A percentile compares a stretch with the other conserved stretches of the same genome.
Evolutionary conservation across 2,329 filamentous ascomycete species (phyloP).

Genomic region (Paecilomyces sp.): DNA sequence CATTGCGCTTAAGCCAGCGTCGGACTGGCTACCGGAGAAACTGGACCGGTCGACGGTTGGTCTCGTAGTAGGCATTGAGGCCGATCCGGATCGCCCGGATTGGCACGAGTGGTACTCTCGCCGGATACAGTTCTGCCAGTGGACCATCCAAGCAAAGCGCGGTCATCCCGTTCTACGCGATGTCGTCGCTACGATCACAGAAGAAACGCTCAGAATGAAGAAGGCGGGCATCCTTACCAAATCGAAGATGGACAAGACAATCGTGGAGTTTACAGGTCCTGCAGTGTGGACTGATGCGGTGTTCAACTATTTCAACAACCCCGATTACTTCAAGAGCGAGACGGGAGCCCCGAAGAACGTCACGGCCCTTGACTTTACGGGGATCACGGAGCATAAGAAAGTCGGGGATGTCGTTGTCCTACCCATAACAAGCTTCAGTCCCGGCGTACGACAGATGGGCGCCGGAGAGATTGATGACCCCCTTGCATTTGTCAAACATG

Average conservation of each 20-base stretch:
- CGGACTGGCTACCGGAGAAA: slow-evolving; percentile 76
- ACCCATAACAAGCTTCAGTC: slow-evolving; percentile 95
- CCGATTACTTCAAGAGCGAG: slow-evolving; percentile 75
- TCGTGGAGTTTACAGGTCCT: slow-evolving; percentile 91
- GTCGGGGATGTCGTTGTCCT: slow-evolving; percentile 90
- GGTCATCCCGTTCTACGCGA: slow-evolving; percentile 89
- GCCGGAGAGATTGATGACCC: slow-evolving; percentile 82
- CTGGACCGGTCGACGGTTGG: slow-evolving; percentile 74
- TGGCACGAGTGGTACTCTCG: slow-evolving; percentile 96
- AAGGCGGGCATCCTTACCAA: slow-evolving; percentile 55
- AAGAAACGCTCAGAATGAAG: slow-evolving; percentile 71
- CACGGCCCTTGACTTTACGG: slow-evolving; percentile 82
- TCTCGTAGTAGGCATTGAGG: slow-evolving; percentile 89
- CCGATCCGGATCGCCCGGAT: slow-evolving; percentile 84
- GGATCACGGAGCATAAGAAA: slow-evolving; percentile 73
- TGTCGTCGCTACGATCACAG: slow-evolving; percentile 77
- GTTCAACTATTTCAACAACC: slow-evolving; percentile 90
- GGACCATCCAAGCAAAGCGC: slow-evolving; percentile 94
- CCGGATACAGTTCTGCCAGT: slow-evolving; percentile 96
- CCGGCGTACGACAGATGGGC: slow-evolving; percentile 88
- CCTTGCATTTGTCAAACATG: slow-evolving; percentile 96
- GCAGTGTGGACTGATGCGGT: slow-evolving; percentile 90
- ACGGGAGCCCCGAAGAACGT: slow-evolving; percentile 61
- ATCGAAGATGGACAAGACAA: slow-evolving; percentile 59
- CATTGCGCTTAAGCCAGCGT: slow-evolving; percentile 69